A percentile compares a stretch with the other conserved stretches of the same genome.
These are phyloP conservation scores for Neofusicoccum laricinum DNA, from an alignment of 2,329 filamentous ascomycete species.

Conservation along the genomic window DNA sequence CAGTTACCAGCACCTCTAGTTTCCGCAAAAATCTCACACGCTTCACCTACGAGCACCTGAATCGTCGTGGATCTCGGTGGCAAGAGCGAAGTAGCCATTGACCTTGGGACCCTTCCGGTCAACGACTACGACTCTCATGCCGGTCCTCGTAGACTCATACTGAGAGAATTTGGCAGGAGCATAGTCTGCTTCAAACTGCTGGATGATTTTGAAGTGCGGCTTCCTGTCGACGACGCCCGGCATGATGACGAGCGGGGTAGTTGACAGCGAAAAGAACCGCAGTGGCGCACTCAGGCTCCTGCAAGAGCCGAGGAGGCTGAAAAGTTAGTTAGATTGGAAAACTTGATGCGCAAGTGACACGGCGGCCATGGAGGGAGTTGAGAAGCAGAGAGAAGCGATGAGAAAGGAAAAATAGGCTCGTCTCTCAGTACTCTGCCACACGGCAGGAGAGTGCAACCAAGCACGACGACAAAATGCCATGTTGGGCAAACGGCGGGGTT, in stretches of 20 bases:
- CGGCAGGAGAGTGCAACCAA: not conserved
- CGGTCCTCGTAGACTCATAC: slow-evolving; percentile 92
- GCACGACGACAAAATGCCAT: not conserved
- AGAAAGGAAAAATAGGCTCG: not conserved
- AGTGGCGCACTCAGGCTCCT: not conserved
- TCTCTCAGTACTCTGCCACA: no score
- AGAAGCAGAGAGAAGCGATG: no score
- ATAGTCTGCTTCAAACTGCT: slow-evolving; percentile 86
- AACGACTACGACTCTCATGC: slow-evolving; percentile 90
- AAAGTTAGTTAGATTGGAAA: not conserved
- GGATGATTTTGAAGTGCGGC: slow-evolving; percentile 73
- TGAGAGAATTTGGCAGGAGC: slow-evolving; percentile 84
- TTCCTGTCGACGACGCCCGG: slow-evolving; percentile 33
- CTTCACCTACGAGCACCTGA: slow-evolving; percentile 67
- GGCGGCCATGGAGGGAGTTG: no score
- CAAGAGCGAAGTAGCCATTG: slow-evolving; percentile 89
- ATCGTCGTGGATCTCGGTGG: slow-evolving; percentile 96
- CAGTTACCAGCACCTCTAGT: slow-evolving; percentile 8
- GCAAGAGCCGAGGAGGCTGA: not conserved
- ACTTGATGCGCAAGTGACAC: no score
- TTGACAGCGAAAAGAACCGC: not conserved
- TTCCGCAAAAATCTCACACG: not conserved
- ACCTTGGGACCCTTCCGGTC: slow-evolving; percentile 94
- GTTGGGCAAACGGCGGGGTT: not conserved
- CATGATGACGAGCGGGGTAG: slow-evolving; percentile 4